A percentile compares a stretch with the other conserved stretches of the same genome.
These are phyloP conservation scores for Didymellaceae sp. DNA, from an alignment of 2,329 filamentous ascomycete species.

Conservation along the genomic window DNA sequence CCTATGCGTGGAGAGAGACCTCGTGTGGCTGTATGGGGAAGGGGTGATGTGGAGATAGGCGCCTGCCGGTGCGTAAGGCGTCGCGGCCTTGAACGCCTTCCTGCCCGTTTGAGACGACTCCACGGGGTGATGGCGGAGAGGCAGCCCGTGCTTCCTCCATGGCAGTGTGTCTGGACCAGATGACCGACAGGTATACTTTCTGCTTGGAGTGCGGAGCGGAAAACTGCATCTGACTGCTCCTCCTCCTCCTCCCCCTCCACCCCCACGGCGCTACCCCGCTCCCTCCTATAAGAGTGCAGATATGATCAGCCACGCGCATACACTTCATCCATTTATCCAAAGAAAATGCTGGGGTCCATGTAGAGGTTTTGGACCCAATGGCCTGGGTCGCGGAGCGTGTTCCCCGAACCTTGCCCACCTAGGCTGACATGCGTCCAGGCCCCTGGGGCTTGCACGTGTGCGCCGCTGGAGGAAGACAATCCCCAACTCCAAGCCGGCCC, in stretches of 20 bases:
- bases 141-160: constrained; percentile 9
- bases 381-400: constrained; percentile 31
- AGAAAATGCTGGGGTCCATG: constrained; percentile 19
- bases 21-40: neutral
- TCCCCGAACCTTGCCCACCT: constrained; percentile 29
- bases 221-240: constrained; percentile 4
- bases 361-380: constrained; percentile 26
- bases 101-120: neutral
- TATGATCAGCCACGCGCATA: constrained; percentile 15
- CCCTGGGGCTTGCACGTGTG: constrained; percentile 24
- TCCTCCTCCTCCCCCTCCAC: constrained; percentile 4
- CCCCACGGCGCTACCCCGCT: constrained; percentile 17
- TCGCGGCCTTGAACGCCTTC: neutral
- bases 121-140: constrained; percentile 6
- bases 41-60: constrained; percentile 12
- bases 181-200: constrained; percentile 1
- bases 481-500: constrained; percentile 12
- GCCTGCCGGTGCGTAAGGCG: constrained; percentile 1
- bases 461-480: constrained; percentile 1
- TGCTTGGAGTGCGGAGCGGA: constrained; percentile 16
- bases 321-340: constrained; percentile 19
- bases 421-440: constrained; percentile 18
- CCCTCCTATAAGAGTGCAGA: constrained; percentile 10
- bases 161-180: constrained; percentile 1
- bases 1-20: neutral